Evolutionary conservation across 176 grass and related monocot genomes (phyloP).

Genomic region (Sorghum bicolor): DNA sequence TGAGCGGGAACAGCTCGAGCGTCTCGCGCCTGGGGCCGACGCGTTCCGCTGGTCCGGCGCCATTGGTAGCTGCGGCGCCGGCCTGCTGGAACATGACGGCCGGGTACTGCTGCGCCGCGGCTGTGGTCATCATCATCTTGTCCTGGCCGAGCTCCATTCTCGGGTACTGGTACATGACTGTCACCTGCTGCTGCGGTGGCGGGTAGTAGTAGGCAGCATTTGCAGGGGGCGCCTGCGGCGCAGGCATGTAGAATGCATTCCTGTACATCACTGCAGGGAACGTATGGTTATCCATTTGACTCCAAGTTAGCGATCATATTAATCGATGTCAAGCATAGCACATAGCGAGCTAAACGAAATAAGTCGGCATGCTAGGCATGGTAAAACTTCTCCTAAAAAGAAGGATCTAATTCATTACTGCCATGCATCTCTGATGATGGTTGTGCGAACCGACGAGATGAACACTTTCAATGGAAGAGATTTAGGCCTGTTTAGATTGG

Average conservation of each 20-base stretch:
- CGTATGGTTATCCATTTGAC: neutral
- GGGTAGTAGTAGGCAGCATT: conserved; percentile 27
- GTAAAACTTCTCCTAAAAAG: too few relatives aligned
- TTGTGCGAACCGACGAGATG: neutral
- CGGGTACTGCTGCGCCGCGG: neutral
- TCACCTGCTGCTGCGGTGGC: neutral
- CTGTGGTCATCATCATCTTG: neutral
- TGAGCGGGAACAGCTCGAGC: conserved; percentile 56
- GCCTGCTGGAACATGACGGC: neutral
- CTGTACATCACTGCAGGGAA: conserved; percentile 35
- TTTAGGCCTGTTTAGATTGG: too few relatives aligned
- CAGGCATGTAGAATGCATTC: conserved; percentile 22
- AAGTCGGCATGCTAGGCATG: too few relatives aligned
- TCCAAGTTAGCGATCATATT: neutral
- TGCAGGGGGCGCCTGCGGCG: neutral
- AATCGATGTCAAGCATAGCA: neutral
- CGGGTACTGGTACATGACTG: conserved; percentile 5
- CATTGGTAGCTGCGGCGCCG: neutral
- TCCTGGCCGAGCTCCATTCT: neutral
- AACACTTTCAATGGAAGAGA: neutral
- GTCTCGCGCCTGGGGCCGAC: conserved; percentile 14
- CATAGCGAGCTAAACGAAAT: neutral
- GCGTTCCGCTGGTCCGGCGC: neutral
- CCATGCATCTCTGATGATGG: neutral
- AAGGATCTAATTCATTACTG: neutral